Percentiles rank a stretch among this genome's conserved stretches.
phyloP scores from a whole-genome alignment of 2,329 filamentous ascomycete species.

The Simplicillium sp. region DNA sequence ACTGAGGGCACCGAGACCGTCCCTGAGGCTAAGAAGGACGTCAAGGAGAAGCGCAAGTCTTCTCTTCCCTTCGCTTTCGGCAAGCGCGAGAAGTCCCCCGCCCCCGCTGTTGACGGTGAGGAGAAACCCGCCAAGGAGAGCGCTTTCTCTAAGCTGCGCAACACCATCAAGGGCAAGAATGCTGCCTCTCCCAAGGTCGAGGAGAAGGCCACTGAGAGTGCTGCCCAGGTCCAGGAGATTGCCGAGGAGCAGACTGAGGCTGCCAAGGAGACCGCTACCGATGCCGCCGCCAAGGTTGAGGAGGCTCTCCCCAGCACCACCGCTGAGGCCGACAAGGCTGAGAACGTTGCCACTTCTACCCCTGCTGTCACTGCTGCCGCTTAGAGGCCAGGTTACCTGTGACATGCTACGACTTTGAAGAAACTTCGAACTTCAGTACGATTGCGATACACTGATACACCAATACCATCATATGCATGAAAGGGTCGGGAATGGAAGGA shows the following conservation, averaged over 20 bases:
- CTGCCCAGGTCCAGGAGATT: conserved; percentile 14
- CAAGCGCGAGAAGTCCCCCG: conserved; percentile 60
- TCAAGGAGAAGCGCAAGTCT: conserved; percentile 78
- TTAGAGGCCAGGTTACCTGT: conserved; percentile 25
- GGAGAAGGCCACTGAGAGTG: conserved; percentile 28
- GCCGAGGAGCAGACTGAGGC: conserved; percentile 13
- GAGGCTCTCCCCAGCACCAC: conserved; percentile 14
- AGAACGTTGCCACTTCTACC: conserved; percentile 28
- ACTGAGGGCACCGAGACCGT: conserved; percentile 36
- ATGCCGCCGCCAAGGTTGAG: conserved; percentile 19
- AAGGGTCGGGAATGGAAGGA: conserved; percentile 37
- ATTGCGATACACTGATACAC: conserved; percentile 11
- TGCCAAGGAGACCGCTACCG: conserved; percentile 24
- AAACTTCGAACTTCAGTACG: conserved; percentile 7
- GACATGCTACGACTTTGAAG: conserved; percentile 15
- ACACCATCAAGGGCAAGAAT: conserved; percentile 42
- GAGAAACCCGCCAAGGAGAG: conserved; percentile 38
- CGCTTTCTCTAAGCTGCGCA: conserved; percentile 52
- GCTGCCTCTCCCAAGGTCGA: conserved; percentile 26
- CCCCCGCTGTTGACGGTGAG: conserved; percentile 55
- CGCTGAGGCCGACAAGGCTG: conserved; percentile 28
- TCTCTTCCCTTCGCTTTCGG: conserved; percentile 66
- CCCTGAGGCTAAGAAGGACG: conserved; percentile 48
- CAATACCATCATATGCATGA: conserved; percentile 17
- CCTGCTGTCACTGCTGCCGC: conserved; percentile 42